These are phyloP conservation scores for Lichtheimia ramosa DNA, from an alignment of 371 early-diverging fungal genomes.

Conservation along the genomic window DNA sequence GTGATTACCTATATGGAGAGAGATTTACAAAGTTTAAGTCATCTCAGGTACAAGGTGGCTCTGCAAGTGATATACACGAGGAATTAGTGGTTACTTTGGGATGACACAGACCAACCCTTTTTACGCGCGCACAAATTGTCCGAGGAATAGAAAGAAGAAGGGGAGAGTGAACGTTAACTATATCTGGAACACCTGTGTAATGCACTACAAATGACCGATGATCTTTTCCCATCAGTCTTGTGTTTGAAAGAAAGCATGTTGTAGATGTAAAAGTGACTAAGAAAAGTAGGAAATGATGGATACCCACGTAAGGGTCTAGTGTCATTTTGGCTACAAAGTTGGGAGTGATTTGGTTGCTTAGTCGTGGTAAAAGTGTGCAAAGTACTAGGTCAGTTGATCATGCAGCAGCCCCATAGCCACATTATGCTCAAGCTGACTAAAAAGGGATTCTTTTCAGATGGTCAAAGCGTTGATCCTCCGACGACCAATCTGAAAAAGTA, in stretches of 20 bases:
- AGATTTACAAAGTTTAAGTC: background rate
- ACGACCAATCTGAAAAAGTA: background rate
- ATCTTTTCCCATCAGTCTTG: slow-evolving; percentile 1
- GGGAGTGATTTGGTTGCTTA: no score
- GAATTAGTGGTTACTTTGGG: no score
- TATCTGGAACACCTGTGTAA: background rate
- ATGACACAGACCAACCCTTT: no score
- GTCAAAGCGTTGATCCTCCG: slow-evolving; percentile 20
- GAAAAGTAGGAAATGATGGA: no score
- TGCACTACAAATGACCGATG: background rate
- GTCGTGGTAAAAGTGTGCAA: no score
- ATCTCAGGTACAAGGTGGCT: background rate
- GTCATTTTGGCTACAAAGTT: no score
- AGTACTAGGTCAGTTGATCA: background rate
- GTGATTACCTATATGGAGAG: background rate
- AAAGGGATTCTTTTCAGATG: slow-evolving; percentile 14
- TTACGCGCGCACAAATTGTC: no score
- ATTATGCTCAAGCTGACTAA: slow-evolving; percentile 6
- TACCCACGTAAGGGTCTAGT: background rate
- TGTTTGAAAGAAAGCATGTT: background rate
- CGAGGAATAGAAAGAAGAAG: no score
- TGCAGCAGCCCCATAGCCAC: background rate
- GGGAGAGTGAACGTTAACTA: background rate
- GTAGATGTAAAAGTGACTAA: background rate
- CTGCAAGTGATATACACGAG: no score